These are phyloP conservation scores for Cystobasidiaceae sp. DNA, from an alignment of 1,284 basidiomycete genomes.

Conservation along the genomic window DNA sequence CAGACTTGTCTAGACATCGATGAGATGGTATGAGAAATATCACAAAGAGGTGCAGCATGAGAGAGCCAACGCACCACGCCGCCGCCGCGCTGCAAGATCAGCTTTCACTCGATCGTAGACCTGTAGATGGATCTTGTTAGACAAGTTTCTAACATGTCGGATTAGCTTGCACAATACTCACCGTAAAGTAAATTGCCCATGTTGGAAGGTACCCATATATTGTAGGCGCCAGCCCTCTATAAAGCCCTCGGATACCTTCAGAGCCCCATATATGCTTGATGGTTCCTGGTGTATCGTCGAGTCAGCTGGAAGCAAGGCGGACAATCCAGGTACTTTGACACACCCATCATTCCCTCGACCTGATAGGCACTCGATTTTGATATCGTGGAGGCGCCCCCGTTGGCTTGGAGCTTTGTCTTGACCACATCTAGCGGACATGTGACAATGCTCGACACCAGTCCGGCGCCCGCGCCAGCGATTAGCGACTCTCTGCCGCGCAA, in stretches of 20 bases:
- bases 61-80: conserved; percentile 50
- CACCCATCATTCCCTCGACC: conserved; percentile 53
- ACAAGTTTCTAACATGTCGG: background rate
- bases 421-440: conserved; percentile 97
- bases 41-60: too few species aligned
- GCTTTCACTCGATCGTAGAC: conserved; percentile 83
- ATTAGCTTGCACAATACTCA: conserved; percentile 45
- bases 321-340: conserved; percentile 52
- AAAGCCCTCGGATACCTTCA: conserved; percentile 77
- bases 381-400: conserved; percentile 49
- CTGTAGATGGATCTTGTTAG: background rate
- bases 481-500: conserved; percentile 46
- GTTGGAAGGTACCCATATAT: conserved; percentile 90
- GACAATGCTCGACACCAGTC: conserved; percentile 84
- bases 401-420: conserved; percentile 94
- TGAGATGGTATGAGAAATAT: too few species aligned
- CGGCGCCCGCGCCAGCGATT: conserved; percentile 57
- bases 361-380: background rate
- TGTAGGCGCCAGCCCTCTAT: conserved; percentile 91
- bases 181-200: conserved; percentile 97
- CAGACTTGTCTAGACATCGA: too few species aligned
- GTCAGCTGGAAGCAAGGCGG: too few species aligned
- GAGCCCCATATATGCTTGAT: conserved; percentile 64
- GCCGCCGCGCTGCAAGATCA: conserved; percentile 56
- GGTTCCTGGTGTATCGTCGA: conserved; percentile 54